phyloP scores from a whole-genome alignment of 116 monocot genomes.

The Phalaenopsis hybrid region DNA sequence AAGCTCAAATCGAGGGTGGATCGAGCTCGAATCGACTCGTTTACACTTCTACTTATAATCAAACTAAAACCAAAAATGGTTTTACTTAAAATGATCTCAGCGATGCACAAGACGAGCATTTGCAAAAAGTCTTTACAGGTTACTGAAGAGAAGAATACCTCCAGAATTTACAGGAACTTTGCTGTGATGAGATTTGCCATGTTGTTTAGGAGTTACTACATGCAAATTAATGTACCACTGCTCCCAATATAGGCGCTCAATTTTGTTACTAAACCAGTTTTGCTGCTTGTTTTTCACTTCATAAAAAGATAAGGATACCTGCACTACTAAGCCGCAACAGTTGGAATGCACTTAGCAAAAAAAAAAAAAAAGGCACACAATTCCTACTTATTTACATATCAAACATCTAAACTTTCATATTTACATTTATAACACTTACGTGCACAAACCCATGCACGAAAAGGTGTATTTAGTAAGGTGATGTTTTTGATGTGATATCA shows the following conservation, averaged over 20 bases:
- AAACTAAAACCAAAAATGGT: neutral
- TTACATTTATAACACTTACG: too few species aligned
- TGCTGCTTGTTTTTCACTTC: constrained; percentile 87
- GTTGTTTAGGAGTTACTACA: constrained; percentile 48
- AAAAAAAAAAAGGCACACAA: neutral
- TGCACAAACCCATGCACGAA: too few species aligned
- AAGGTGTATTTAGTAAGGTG: too few species aligned
- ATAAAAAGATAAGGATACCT: constrained; percentile 87
- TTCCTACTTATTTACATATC: too few species aligned
- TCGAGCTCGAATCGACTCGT: too few species aligned
- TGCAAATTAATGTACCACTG: constrained; percentile 91
- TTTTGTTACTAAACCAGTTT: constrained; percentile 86
- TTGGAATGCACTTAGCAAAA: neutral
- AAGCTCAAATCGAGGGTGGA: too few species aligned
- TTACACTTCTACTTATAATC: too few species aligned
- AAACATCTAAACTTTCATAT: too few species aligned
- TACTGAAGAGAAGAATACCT: constrained; percentile 31
- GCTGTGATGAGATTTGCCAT: constrained; percentile 39
- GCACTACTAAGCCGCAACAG: constrained; percentile 3
- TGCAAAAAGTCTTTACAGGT: neutral
- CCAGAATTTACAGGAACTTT: constrained; percentile 20
- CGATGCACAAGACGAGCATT: neutral
- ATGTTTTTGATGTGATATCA: too few species aligned
- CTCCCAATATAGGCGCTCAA: constrained; percentile 85
- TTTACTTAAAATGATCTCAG: neutral